Base-by-base conservation (phyloP, 1,284 basidiomycete genomes). In the Moesziomyces antarcticus region DNA sequence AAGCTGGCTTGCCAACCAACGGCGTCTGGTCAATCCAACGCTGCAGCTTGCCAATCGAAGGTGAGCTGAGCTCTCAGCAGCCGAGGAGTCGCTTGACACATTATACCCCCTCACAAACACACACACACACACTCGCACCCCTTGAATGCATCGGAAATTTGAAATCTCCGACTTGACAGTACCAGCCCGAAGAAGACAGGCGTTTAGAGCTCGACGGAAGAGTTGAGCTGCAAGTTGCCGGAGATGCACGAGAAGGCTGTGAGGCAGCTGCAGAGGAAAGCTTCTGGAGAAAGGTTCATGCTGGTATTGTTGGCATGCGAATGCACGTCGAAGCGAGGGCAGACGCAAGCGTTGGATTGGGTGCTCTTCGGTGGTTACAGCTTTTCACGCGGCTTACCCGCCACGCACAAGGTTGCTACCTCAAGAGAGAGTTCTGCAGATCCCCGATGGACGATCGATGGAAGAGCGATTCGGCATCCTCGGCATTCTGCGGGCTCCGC, bases 1-100 rank as follows among this genome's bases (percentile, higher is more conserved):
- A 6, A 71, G 68, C 45, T 71, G 68, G 68, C 62, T 71, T 10
- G 62, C 40, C 3, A 56, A 64, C 18, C 68, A 71, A 30, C 35
- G 68, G 22, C 35, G 54, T 4, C 43, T 50, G 40, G 68, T 71
- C 40, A 71, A 71, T 18, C 68, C 68, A 30, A 71, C 58, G 25
- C 45, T 71, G 16, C 61, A 71, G 41, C 50, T 66, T 24, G 68
- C 68, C 6, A 61, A 50, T 47, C 55, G 68, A 11, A 54, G 58
- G 45, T 66, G 42, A 46, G 27, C 11, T 49, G n/a, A 40, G 46
- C 11, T 25, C n/a, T n/a, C n/a, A n/a, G n/a, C n/a, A n/a, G n/a
- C n/a, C n/a, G n/a, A n/a, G n/a, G n/a, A n/a, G n/a, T n/a, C 27
- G 51, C 13, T 20, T 27, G 22, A 3, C 45, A 47, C 4, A 47